Base-by-base conservation (phyloP, 768 basidiomycete genomes). In the Lactifluus echinatus region DNA sequence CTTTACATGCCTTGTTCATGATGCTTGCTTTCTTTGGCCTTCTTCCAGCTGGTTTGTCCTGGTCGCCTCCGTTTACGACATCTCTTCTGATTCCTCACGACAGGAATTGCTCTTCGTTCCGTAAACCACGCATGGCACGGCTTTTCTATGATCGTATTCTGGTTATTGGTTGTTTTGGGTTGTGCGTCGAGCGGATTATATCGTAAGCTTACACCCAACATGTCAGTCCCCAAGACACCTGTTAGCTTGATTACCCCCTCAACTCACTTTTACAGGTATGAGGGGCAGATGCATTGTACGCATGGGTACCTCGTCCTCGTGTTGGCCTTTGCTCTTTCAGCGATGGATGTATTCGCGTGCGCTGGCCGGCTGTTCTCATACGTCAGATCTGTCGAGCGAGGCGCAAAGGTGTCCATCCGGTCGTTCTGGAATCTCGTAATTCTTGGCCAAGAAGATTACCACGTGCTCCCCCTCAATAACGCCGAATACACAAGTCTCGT, bases 91-190 rank as follows among this genome's bases (percentile, higher is more conserved):
- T 44, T 37, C 36, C 55, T 56, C 28, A 21, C 31, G 34, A 23
- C 66, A 95, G 93, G 81, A 29, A 89, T 95, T 58, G 81, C 83
- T 1, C 75, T 96, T 58, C 83, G 93, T 33, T 84, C 87, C 15
- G 84, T 86, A 0, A 83, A 83, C 48, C 86, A 91, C 65, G 72
- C 84, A 0, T 79, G 76, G 62, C 84, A 84, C 54, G 75, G 76
- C 23, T 47, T 85, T 15, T 75, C 77, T 7, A 77, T 84, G n/a
- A 49, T 80, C 28, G 72, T 74, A 0, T 93, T 93, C 71, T 85
- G 86, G 66, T 70, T 63, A 12, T 73, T 88, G 21, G 73, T 76
- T 51, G 69, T 74, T 1, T 67, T 94, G 39, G 90, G 89, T 4
- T 80, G 85, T 67, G 75, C 81, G 14, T 71, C 84, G 21, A 85